Conservation (phyloP, 2,329 filamentous ascomycete species). For the Lanzia echinophila region DNA sequence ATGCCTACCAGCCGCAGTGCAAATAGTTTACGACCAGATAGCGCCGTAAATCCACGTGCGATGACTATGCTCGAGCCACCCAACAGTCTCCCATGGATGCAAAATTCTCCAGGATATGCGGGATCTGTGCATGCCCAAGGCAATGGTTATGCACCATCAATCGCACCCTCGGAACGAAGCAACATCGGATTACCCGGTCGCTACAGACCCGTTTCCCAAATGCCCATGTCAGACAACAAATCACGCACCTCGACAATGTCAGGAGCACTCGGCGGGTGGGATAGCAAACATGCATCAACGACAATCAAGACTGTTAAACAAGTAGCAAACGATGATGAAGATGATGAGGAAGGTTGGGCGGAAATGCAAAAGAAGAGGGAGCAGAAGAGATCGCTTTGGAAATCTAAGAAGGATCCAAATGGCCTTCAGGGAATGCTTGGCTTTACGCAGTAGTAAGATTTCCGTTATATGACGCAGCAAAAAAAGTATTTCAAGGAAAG, state of each 20-base stretch:
- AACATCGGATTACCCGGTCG: conserved; percentile 84
- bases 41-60: conserved; percentile 43
- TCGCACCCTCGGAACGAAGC: conserved; percentile 92
- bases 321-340: conserved; percentile 43
- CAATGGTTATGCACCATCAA: conserved; percentile 73
- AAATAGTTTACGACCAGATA: conserved; percentile 18
- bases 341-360: conserved; percentile 64
- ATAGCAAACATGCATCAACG: conserved; percentile 34
- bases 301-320: conserved; percentile 36
- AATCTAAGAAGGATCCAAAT: conserved; percentile 46
- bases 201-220: conserved; percentile 81
- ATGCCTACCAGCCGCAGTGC: not conserved
- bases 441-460: conserved; percentile 21
- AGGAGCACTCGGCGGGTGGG: conserved; percentile 26
- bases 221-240: conserved; percentile 34
- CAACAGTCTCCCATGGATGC: conserved; percentile 48
- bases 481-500: no score
- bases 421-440: conserved; percentile 29
- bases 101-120: conserved; percentile 30
- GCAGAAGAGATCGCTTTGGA: conserved; percentile 61
- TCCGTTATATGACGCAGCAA: no score
- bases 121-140: conserved; percentile 44
- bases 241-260: conserved; percentile 29
- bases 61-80: conserved; percentile 80
- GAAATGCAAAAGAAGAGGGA: conserved; percentile 64